These are phyloP conservation scores for Proliferodiscus dingleyae DNA, from an alignment of 2,329 filamentous ascomycete species.

Conservation along the genomic window DNA sequence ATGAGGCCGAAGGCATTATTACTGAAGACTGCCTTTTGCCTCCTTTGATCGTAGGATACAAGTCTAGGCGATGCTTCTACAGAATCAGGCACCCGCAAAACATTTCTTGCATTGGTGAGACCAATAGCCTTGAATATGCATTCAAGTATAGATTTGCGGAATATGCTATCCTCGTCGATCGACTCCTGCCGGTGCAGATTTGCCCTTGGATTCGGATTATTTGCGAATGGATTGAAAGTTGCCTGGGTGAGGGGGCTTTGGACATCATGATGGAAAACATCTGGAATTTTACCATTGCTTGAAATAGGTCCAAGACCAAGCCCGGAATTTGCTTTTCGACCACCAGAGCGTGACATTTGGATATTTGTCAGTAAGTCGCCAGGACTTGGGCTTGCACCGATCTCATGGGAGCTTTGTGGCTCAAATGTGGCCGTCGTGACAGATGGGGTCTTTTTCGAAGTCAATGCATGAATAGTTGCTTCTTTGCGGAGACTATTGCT, in stretches of 20 bases:
- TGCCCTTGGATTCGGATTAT: slow-evolving; percentile 42
- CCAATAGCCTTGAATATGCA: slow-evolving; percentile 96
- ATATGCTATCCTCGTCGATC: slow-evolving; percentile 81
- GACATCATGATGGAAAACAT: slow-evolving; percentile 29
- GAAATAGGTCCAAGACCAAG: slow-evolving; percentile 10
- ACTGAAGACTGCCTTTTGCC: slow-evolving; percentile 73
- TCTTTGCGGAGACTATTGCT: slow-evolving; percentile 75
- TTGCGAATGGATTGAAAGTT: slow-evolving; percentile 53
- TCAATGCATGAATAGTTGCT: slow-evolving; percentile 61
- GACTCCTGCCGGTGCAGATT: slow-evolving; percentile 70
- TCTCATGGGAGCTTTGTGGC: slow-evolving; percentile 31
- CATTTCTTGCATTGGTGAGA: slow-evolving; percentile 62
- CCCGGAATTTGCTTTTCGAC: slow-evolving; percentile 35
- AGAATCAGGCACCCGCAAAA: slow-evolving; percentile 64
- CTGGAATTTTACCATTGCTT: slow-evolving; percentile 27
- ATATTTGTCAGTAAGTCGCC: slow-evolving; percentile 79
- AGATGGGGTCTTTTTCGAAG: slow-evolving; percentile 17
- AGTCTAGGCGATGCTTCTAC: slow-evolving; percentile 81
- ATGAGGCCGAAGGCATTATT: slow-evolving; percentile 89
- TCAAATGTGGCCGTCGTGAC: slow-evolving; percentile 28
- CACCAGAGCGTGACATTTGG: slow-evolving; percentile 60
- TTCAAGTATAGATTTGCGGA: slow-evolving; percentile 84
- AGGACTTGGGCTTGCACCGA: slow-evolving; percentile 49
- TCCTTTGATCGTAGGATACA: slow-evolving; percentile 75
- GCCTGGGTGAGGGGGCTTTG: slow-evolving; percentile 38